Evolutionary conservation across 805 yeast genomes (phyloP), one percentile per base, ranked within the genome.

Genomic region (Monosporozyma siamensis): DNA sequence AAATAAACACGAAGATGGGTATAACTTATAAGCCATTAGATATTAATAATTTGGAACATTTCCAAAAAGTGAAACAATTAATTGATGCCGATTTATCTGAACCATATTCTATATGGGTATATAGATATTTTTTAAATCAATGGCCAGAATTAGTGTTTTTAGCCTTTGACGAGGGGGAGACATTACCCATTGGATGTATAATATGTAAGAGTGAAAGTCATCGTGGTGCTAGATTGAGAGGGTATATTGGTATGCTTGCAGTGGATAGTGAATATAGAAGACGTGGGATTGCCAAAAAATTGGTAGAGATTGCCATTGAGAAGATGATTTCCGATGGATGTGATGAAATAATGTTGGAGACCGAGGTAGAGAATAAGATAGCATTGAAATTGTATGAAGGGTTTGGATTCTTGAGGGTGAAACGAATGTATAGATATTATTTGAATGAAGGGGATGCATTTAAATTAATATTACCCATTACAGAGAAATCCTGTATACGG

Each of bases 171-270:
- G 51, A 34, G 15, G 58, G 54, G 6, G 49, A 49, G 6, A 46
- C 36, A 5, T 53, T 57, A 15, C 70, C 81, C 2, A 68, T 89
- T n/a, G 98, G 97, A 3, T 85, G 82, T 30, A 79, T 90, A 6
- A 84, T 92, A 6, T 80, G 94, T 41, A 86, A 88, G 54, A 75
- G 79, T 10, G 95, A 84, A 48, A 68, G 74, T 1, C 97, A 90
- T 62, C 71, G 90, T 45, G 70, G 73, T 18, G 50, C 50, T 15
- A 69, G 95, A 46, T 58, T 70, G 51, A 71, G 98, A 46, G 98
- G 98, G 0, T 92, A 92, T 56, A 89, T 92, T 23, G 98, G 97
- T 2, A 92, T 92, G 98, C 66, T 92, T 42, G 95, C 94, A 0
- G 95, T 90, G 10, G 79, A 80, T 40, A 77, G 78, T 30, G 58